Evolutionary conservation across 2,329 filamentous ascomycete genomes (phyloP), one percentile per base, ranked within the genome.

Genomic region (Talaromyces sp.): DNA sequence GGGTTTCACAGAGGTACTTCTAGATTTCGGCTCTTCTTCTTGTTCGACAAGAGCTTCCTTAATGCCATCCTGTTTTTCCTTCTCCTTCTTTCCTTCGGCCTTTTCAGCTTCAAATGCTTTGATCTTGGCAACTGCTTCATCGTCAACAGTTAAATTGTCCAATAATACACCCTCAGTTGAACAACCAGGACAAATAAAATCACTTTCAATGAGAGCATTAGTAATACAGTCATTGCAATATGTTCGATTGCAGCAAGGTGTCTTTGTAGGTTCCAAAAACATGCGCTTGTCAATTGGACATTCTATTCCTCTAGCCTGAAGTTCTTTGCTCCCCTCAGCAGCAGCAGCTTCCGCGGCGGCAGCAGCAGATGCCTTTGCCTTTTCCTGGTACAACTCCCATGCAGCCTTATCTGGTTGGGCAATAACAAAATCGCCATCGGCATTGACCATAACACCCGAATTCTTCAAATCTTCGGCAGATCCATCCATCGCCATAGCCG

Each of bases 161-260:
- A 98, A 91, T 73, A 97, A 84, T 69, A 97, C 92, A 74, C 92
- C 92, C 76, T 97, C 93, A 68, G 90, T 90, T 80, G 91, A 88
- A 84, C 95, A 99, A 71, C 89, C 89, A 69, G 95, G 95, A 80
- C 95, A 99, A 79, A 93, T 85, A 81, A 99, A 93, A 85, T 99
- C 95, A 86, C 90, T 95, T 84, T 98, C 93, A 81, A 97, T 94
- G 80, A 99, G 89, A 81, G 93, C 92, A 87, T 97, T 97, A 78
- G 95, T 96, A 82, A 99, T 97, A 90, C 95, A 99, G 79, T 97
- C 93, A 87, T 95, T 95, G 86, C 95, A 99, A 85, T 96, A 99
- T 76, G 93, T 97, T 86, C 91, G 96, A 82, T 91, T 87, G 85
- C 95, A 99, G 87, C 95, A 99, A 71, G 95, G 94, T 76, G 95